Percentiles rank a stretch among this genome's conserved stretches.
Evolutionary conservation across 2,329 filamentous ascomycete genomes (phyloP).

Genomic region (Cladosporium sp.): DNA sequence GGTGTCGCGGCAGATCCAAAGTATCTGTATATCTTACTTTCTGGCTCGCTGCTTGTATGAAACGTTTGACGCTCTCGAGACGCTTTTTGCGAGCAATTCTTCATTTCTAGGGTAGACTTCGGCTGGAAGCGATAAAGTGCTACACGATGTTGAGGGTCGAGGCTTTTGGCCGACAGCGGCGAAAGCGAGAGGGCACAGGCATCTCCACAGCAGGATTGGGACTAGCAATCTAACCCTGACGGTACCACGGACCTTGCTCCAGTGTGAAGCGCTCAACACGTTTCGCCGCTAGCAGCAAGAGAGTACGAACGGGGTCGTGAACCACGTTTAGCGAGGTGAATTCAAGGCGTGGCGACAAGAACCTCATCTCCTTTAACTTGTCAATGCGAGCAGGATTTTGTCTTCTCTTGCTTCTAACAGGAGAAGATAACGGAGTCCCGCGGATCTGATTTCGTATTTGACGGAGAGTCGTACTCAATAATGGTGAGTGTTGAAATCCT

Average conservation of each 20-base stretch:
- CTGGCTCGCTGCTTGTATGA: neutral
- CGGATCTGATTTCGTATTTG: neutral
- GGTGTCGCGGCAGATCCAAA: neutral
- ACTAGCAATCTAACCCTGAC: neutral
- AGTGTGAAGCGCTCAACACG: neutral
- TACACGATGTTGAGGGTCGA: neutral
- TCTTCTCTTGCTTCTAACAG: neutral
- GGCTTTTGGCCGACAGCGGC: neutral
- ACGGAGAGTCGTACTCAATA: neutral
- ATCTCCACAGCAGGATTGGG: neutral
- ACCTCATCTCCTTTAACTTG: conserved; percentile 6
- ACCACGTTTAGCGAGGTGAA: neutral
- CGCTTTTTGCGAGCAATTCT: neutral
- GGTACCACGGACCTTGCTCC: neutral
- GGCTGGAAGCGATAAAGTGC: neutral
- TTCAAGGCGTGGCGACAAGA: neutral
- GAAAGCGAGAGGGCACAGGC: neutral
- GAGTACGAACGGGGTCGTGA: neutral
- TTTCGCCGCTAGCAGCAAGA: neutral
- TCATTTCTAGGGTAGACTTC: neutral
- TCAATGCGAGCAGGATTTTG: neutral
- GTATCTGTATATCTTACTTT: neutral
- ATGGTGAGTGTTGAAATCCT: neutral
- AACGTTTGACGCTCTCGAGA: neutral
- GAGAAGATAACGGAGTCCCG: neutral